Evolutionary conservation across 331 rosid genomes (phyloP), one percentile per base, ranked within the genome.

Genomic region (Quercus tomentella): DNA sequence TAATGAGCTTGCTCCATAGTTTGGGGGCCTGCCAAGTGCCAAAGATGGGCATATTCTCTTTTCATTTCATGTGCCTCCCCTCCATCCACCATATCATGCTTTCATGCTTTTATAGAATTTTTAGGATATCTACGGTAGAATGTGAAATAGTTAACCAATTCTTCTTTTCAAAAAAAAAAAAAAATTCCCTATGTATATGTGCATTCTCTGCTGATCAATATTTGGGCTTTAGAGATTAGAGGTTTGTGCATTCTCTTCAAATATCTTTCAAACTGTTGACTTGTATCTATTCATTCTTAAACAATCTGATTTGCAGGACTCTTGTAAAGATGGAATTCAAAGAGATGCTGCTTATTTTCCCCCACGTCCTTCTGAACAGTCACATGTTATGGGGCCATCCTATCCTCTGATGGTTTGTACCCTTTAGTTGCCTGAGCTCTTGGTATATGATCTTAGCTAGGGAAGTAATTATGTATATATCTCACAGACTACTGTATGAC

Each of bases 331-430:
- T 73, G 79, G 77, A 77, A 74, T 82, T 70, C 85, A 80, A 26
- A 76, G 54, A 37, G 37, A 78, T 52, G 66, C 75, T 33, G 77
- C 78, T 23, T 41, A 57, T 70, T 82, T 79, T 37, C 55, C 77
- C 72, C 74, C 37, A 22, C 85, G 56, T 78, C 81, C 77, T 31
- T 77, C 54, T 56, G 31, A 79, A 30, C 56, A 81, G 41, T 76
- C 75, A 56, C 69, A 85, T 82, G 79, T 70, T 11, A 26, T 74
- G 75, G 87, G 82, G 83, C 77, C 69, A 57, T 30, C 81, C 43
- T 79, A 61, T 80, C 86, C 86, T 60, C 62, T 41, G 2, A 56
- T 84, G 91, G 89, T 91, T 76, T 76, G 90, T 79, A 75, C 58
- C 73, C 62, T 70, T 72, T 45, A 20, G 76, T 71, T 80, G 21